Conservation (phyloP, 331 rosid species). For the Quercus tomentella region DNA sequence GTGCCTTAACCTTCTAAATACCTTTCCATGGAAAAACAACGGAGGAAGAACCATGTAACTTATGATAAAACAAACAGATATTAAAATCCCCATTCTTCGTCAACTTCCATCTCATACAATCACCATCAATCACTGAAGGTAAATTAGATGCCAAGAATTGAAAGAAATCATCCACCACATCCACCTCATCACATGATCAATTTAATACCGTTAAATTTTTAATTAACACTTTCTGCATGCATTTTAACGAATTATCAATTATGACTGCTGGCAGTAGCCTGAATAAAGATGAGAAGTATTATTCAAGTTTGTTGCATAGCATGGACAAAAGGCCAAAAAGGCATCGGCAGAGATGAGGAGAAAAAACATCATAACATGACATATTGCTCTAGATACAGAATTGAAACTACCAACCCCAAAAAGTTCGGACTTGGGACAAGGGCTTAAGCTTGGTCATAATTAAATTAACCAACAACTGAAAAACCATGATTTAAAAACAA, state of each 20-base stretch:
- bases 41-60: too few species aligned
- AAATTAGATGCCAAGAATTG: too few species aligned
- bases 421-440: not conserved
- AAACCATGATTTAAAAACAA: not conserved
- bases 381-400: not conserved
- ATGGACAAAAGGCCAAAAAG: not conserved
- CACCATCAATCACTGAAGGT: too few species aligned
- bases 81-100: too few species aligned
- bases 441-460: not conserved
- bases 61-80: too few species aligned
- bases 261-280: not conserved
- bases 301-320: not conserved
- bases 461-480: not conserved
- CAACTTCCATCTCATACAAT: too few species aligned
- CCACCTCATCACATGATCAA: not conserved
- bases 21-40: too few species aligned
- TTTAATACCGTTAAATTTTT: not conserved
- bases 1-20: too few species aligned
- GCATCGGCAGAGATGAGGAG: not conserved
- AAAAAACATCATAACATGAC: not conserved
- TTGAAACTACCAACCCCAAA: not conserved
- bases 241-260: not conserved
- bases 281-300: not conserved
- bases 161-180: too few species aligned
- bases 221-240: not conserved